Evolutionary conservation across 2,329 filamentous ascomycete genomes (phyloP).

Genomic region (Paracoccidioides lutzii): DNA sequence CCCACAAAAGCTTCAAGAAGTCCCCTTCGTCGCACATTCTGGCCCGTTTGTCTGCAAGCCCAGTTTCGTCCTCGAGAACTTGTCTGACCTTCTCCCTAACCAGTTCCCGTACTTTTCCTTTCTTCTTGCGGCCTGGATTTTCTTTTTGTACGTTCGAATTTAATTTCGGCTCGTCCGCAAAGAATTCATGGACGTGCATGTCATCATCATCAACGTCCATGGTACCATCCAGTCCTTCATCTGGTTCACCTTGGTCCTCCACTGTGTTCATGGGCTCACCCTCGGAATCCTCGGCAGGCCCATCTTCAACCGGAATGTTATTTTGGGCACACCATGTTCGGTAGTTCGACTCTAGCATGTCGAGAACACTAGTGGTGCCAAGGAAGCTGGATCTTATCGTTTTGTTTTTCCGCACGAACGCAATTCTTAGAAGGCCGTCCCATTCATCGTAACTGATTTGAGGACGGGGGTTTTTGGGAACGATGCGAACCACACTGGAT

Average conservation of each 20-base stretch:
- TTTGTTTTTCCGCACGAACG: constrained; percentile 82
- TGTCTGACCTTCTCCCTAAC: constrained; percentile 78
- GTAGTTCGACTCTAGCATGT: constrained; percentile 79
- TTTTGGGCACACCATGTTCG: constrained; percentile 81
- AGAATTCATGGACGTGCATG: constrained; percentile 63
- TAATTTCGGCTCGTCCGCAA: constrained; percentile 48
- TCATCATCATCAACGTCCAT: constrained; percentile 44
- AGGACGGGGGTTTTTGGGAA: constrained; percentile 73
- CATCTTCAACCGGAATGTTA: constrained; percentile 64
- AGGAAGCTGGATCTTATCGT: constrained; percentile 72
- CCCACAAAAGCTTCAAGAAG: constrained; percentile 67
- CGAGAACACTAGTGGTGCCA: constrained; percentile 65
- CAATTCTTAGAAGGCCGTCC: constrained; percentile 74
- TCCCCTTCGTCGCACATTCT: constrained; percentile 86
- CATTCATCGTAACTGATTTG: constrained; percentile 90
- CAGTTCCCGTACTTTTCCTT: constrained; percentile 65
- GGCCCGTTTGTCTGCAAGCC: constrained; percentile 66
- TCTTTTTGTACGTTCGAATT: constrained; percentile 36
- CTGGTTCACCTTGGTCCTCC: constrained; percentile 23
- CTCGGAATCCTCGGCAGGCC: constrained; percentile 26
- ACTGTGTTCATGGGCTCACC: constrained; percentile 26
- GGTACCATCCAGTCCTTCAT: constrained; percentile 39
- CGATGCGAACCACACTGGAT: constrained; percentile 76
- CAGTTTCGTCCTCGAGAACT: constrained; percentile 69
- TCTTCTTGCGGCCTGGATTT: constrained; percentile 52